Percentiles rank a stretch among this genome's conserved stretches.
Evolutionary conservation across 2,329 filamentous ascomycete species (phyloP).

Genomic region (Penicillium thymicola): DNA sequence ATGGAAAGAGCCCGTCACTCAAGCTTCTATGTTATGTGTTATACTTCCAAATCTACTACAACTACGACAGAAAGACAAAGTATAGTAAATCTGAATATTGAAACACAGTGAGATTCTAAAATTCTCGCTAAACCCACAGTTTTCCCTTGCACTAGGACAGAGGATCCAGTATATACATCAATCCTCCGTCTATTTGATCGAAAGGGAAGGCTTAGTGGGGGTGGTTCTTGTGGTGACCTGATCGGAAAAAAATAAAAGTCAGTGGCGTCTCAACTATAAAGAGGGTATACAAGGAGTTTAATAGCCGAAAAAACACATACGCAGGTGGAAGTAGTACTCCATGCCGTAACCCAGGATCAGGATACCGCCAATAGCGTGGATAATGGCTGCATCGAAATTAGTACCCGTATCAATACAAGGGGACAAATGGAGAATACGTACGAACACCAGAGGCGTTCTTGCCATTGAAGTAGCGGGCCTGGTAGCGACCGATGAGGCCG

Average conservation of each 20-base stretch:
- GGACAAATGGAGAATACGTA: conserved; percentile 54
- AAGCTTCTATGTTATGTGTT: not conserved
- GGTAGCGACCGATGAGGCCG: conserved; percentile 84
- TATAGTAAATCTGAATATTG: conserved; percentile 11
- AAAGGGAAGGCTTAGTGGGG: conserved; percentile 67
- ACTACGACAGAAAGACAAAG: not conserved
- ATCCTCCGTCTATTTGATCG: conserved; percentile 26
- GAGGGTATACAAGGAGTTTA: not conserved
- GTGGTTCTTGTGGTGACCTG: conserved; percentile 99
- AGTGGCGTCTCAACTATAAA: not conserved
- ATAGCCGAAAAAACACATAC: conserved; percentile 59
- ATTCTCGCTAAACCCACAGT: conserved; percentile 27
- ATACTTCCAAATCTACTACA: conserved; percentile 9
- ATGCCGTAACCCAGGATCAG: conserved; percentile 86
- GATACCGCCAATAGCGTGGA: conserved; percentile 78
- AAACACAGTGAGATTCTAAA: conserved; percentile 22
- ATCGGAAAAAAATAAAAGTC: conserved; percentile 15
- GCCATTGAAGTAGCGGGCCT: conserved; percentile 75
- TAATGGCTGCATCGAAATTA: conserved; percentile 63
- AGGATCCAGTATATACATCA: conserved; percentile 42
- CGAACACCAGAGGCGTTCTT: conserved; percentile 86
- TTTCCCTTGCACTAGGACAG: conserved; percentile 32
- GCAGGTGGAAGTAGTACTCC: conserved; percentile 99
- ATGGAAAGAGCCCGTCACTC: not conserved
- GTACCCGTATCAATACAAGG: conserved; percentile 1